Evolutionary conservation across 179 eudicot species (phyloP).

Genomic region (Silene coronaria): DNA sequence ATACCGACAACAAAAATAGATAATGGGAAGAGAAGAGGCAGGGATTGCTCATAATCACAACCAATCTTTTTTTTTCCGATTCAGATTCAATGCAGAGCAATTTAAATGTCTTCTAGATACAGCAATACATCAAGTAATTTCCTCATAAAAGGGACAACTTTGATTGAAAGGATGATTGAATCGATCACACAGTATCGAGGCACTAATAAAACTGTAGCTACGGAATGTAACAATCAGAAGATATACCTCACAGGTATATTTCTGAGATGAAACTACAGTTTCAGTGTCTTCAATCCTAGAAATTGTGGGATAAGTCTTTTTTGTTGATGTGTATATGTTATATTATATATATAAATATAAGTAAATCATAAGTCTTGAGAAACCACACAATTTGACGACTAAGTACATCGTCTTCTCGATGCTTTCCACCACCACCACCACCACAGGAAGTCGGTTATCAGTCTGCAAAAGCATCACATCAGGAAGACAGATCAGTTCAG

Average conservation of each 20-base stretch:
- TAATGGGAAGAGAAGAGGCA: neutral
- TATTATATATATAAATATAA: neutral
- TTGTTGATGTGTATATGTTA: neutral
- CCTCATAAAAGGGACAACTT: neutral
- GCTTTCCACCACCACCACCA: neutral
- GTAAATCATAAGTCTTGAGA: neutral
- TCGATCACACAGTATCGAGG: neutral
- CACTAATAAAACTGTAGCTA: constrained; percentile 3
- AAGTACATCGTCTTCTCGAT: neutral
- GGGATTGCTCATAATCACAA: neutral
- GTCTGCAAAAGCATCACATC: constrained; percentile 2
- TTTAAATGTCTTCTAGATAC: constrained; percentile 1
- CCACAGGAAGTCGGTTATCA: neutral
- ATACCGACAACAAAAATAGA: neutral
- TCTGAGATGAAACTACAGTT: constrained; percentile 15
- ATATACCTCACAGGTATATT: constrained; percentile 17
- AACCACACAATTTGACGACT: neutral
- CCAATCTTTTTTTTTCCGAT: neutral
- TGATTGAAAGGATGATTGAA: neutral
- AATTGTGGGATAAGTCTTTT: neutral
- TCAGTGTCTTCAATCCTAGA: constrained; percentile 1
- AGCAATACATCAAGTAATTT: neutral
- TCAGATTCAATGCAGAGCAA: neutral
- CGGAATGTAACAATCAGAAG: constrained; percentile 15
- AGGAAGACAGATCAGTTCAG: neutral